Conservation (phyloP, 2,329 filamentous ascomycete species). For the Byssothecium circinans region DNA sequence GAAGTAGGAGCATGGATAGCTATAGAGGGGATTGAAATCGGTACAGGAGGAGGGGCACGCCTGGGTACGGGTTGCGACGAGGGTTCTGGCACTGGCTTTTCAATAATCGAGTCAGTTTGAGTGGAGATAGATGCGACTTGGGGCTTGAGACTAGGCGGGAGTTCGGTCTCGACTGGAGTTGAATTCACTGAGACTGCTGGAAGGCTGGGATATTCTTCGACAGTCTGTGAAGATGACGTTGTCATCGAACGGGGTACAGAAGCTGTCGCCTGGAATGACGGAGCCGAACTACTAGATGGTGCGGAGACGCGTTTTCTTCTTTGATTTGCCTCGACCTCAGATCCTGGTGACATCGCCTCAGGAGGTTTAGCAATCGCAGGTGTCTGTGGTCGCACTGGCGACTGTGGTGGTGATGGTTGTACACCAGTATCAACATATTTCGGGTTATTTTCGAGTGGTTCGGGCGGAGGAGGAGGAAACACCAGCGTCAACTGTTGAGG, state of each 20-base stretch:
- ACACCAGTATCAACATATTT: slow-evolving; percentile 73
- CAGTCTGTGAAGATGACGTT: slow-evolving; percentile 65
- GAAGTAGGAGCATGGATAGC: slow-evolving; percentile 87
- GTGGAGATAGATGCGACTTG: slow-evolving; percentile 61
- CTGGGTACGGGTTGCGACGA: slow-evolving; percentile 15
- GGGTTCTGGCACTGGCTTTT: slow-evolving; percentile 35
- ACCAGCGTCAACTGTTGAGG: slow-evolving; percentile 33
- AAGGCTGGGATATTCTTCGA: slow-evolving; percentile 64
- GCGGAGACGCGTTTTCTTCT: slow-evolving; percentile 67
- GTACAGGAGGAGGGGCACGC: slow-evolving; percentile 37
- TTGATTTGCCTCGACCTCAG: slow-evolving; percentile 71
- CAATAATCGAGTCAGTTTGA: slow-evolving; percentile 55
- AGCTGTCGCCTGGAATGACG: slow-evolving; percentile 14
- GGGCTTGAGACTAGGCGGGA: slow-evolving; percentile 36
- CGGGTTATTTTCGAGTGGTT: slow-evolving; percentile 5
- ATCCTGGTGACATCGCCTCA: slow-evolving; percentile 18
- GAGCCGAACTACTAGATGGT: slow-evolving; percentile 14
- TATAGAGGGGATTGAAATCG: slow-evolving; percentile 73
- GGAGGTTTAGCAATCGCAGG: slow-evolving; percentile 23
- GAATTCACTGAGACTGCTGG: slow-evolving; percentile 63
- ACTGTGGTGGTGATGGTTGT: slow-evolving; percentile 82
- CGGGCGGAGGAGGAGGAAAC: slow-evolving; percentile 33
- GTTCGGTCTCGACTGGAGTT: slow-evolving; percentile 47
- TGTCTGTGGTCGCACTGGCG: slow-evolving; percentile 56
- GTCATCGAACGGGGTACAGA: slow-evolving; percentile 56